phyloP scores from a whole-genome alignment of 352 stramenopile species.

The Globisporangium sylvaticum region DNA sequence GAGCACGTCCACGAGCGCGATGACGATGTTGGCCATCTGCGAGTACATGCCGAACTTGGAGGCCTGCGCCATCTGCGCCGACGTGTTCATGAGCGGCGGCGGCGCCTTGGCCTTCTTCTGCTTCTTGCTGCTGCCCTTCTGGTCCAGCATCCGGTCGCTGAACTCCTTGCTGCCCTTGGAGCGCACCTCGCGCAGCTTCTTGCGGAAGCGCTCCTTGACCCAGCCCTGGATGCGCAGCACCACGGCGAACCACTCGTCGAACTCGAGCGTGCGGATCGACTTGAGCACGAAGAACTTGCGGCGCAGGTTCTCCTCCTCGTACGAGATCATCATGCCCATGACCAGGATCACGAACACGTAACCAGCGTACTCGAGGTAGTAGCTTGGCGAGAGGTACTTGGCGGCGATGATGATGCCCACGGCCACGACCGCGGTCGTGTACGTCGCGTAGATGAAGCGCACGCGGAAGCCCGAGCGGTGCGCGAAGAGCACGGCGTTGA shows the following conservation, averaged over 20 bases:
- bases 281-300: slow-evolving; percentile 82
- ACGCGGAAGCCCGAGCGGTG: slow-evolving; percentile 77
- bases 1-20: slow-evolving; percentile 67
- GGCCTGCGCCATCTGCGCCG: slow-evolving; percentile 65
- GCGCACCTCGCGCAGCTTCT: slow-evolving; percentile 48
- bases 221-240: slow-evolving; percentile 71
- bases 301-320: slow-evolving; percentile 76
- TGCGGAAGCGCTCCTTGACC: slow-evolving; percentile 63
- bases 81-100: slow-evolving; percentile 61
- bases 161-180: slow-evolving; percentile 46
- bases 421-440: slow-evolving; percentile 63
- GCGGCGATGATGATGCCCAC: slow-evolving; percentile 62
- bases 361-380: slow-evolving; percentile 69
- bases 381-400: slow-evolving; percentile 40
- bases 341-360: slow-evolving; percentile 66
- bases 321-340: slow-evolving; percentile 83
- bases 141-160: slow-evolving; percentile 14
- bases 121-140: slow-evolving; percentile 14
- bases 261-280: slow-evolving; percentile 75
- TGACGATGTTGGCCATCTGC: slow-evolving; percentile 76
- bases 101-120: slow-evolving; percentile 1
- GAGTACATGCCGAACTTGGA: slow-evolving; percentile 78
- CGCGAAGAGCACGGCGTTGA: slow-evolving; percentile 76
- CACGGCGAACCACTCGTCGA: slow-evolving; percentile 76
- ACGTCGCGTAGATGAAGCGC: slow-evolving; percentile 75